Evolutionary conservation across 1,284 basidiomycete species (phyloP), one percentile per base, ranked within the genome.

Genomic region (Sporisorium sorghi): DNA sequence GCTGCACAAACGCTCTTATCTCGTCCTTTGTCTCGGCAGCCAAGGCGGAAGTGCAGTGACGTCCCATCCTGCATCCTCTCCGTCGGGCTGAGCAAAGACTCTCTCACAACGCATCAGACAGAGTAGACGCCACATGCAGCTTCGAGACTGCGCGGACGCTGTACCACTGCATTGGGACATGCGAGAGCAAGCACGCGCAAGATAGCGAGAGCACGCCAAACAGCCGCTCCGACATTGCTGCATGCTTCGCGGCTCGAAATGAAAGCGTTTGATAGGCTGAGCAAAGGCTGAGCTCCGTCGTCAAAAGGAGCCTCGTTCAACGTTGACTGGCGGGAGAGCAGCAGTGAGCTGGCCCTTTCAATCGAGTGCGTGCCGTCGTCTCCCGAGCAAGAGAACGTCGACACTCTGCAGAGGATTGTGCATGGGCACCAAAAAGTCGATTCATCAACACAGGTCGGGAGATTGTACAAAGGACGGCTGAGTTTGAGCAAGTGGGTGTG

Each of bases 231-330:
- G 24, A 28, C 24, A 17, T 10, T 17, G 21, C n/a, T 35, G 32
- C 37, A 52, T 26, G 5, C 5, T 39, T 17, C 35, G 10, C 9
- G 37, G 2, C 14, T 24, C 19, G 30, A 55, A 32, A 43, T 54
- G 42, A 55, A 40, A 35, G 30, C 44, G 30, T 46, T 2, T 8
- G 26, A 30, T 30, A 8, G 26, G n/a, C 23, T n/a, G 26, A 46
- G 26, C 28, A 15, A 53, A 23, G 12, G 51, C 19, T 44, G 19
- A 44, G 52, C 30, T 54, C 39, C 40, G 40, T 44, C 30, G 30
- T 19, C 52, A 33, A 12, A 24, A 43, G 28, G 30, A 43, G 43
- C 21, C 40, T 24, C 6, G 14, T 23, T 33, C 40, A 24, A 40
- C 15, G 17, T 43, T 26, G 19, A 12, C 12, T n/a, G 9, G 35